Base-by-base conservation (phyloP, 805 yeast genomes). In the Myxozyma melibiosi region DNA sequence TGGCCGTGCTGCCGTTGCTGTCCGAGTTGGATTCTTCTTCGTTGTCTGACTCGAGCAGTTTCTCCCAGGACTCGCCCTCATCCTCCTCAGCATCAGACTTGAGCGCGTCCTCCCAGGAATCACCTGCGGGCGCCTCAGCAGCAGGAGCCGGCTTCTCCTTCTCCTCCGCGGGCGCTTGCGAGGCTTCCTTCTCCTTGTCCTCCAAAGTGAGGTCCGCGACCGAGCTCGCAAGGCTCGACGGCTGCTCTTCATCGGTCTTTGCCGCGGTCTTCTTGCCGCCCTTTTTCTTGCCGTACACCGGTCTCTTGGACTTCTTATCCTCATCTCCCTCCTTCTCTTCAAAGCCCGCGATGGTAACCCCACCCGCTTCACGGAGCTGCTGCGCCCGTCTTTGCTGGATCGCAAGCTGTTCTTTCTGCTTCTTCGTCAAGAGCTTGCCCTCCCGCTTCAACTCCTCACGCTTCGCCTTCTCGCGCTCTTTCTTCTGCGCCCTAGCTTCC, bases 401-500 rank as follows among this genome's bases (percentile, higher is more conserved):
- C 52, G 84, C 88, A 76, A 88, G 88, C 71, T 90, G 96, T 73
- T 90, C 96, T 75, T 88, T 90, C 79, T 94, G 99, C 71, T 91
- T 92, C 78, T 89, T 94, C 58, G 97, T 88, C 70, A 94, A 76
- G 53, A 85, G 84, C 71, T 94, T 94, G 69, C 99, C 99, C 75
- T 92, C 97, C 34, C 97, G 94, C 75, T 88, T 89, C 72, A 94
- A 83, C 75, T 89, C 92, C 68, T 94, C 99, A 65, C 82, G 86
- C 78, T 87, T 90, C 58, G 81, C 80, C 74, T 81, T 86, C 68
- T 92, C 97, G 71, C 83, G 88, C 74, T 94, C 99, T 68, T 84
- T 89, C 81, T 88, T 92, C 54, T 62, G 79, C 80, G 54, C 53
- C 41, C 53, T 47, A 8, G 68, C 69, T 55, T 77, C 78, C 53